These are phyloP conservation scores for Fusarium mundagurra DNA, from an alignment of 2,329 filamentous ascomycete species.

Conservation along the genomic window DNA sequence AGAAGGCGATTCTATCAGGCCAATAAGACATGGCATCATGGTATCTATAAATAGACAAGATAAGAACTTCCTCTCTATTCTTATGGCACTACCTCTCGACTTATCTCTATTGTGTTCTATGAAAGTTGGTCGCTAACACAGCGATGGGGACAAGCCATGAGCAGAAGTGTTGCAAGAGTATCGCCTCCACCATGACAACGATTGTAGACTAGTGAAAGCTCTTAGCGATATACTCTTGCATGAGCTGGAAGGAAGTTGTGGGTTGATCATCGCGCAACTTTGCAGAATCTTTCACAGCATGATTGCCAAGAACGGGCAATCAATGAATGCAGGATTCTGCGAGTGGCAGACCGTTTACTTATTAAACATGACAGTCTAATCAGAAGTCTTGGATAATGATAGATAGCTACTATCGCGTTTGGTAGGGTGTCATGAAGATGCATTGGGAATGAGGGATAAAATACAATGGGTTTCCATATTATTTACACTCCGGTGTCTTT, in stretches of 20 bases:
- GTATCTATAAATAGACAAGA: background rate
- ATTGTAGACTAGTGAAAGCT: background rate
- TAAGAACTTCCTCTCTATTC: too few relatives aligned
- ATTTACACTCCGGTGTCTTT: background rate
- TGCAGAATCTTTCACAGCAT: background rate
- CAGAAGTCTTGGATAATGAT: background rate
- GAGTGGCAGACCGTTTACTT: rapidly evolving
- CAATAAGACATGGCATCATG: background rate
- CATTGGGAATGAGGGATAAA: background rate
- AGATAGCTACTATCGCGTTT: background rate
- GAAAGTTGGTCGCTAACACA: background rate
- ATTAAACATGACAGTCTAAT: background rate
- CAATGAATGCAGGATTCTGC: background rate
- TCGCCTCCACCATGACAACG: background rate
- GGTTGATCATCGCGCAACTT: background rate
- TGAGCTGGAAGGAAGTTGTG: background rate
- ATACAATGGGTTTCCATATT: rapidly evolving
- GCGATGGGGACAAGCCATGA: background rate
- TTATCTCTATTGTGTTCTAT: background rate
- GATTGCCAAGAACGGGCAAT: background rate
- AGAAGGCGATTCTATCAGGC: slow-evolving; percentile 17
- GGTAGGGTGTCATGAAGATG: background rate
- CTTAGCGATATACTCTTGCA: background rate
- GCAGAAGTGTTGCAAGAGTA: rapidly evolving
- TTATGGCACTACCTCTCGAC: rapidly evolving